phyloP scores from a whole-genome alignment of 2,329 filamentous ascomycete genomes.

The Phialophora expanda region DNA sequence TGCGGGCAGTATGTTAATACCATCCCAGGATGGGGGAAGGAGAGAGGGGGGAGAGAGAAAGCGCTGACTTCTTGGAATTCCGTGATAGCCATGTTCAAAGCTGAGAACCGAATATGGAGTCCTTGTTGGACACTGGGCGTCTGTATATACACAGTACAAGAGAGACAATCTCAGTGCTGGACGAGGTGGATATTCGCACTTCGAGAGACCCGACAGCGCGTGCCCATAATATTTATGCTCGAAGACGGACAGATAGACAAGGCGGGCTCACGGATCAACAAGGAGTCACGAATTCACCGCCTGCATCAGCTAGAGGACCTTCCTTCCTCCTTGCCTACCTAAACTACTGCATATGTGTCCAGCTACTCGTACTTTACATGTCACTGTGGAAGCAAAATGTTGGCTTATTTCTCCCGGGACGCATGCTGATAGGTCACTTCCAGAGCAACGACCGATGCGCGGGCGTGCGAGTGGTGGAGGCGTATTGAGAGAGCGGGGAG shows the following conservation, averaged over 20 bases:
- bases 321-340: no score
- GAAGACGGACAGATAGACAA: neutral
- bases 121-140: neutral
- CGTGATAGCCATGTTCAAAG: slow-evolving; percentile 20
- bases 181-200: neutral
- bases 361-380: neutral
- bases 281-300: neutral
- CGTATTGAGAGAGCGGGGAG: neutral
- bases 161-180: neutral
- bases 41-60: no score
- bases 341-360: neutral
- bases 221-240: neutral
- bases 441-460: slow-evolving; percentile 18
- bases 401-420: neutral
- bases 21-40: neutral
- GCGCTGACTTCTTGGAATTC: slow-evolving; percentile 37
- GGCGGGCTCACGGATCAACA: neutral
- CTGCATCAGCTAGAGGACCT: neutral
- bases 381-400: neutral
- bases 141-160: neutral
- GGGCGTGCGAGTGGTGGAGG: neutral
- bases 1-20: neutral
- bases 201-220: neutral
- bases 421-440: slow-evolving; percentile 25
- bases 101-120: neutral